Conservation (phyloP, 352 stramenopile genomes). For the Globisporangium megalacanthum region DNA sequence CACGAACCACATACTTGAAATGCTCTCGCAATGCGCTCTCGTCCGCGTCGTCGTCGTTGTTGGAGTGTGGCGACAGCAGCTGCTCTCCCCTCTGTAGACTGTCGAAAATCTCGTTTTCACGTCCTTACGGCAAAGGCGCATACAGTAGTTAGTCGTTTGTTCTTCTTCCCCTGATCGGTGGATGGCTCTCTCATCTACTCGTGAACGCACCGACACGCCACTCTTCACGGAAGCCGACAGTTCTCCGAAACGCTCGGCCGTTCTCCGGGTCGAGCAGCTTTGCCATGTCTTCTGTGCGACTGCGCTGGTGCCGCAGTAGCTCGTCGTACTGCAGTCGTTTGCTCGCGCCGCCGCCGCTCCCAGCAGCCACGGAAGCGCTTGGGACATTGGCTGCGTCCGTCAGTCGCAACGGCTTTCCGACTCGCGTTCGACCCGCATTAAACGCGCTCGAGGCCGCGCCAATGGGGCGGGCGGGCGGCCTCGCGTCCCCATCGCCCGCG, state of each 20-base stretch:
- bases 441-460: background rate
- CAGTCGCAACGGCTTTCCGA: background rate
- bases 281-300: conserved; percentile 25
- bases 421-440: background rate
- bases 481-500: too few relatives aligned
- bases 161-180: background rate
- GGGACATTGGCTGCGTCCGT: background rate
- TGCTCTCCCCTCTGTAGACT: conserved; percentile 9
- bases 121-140: background rate
- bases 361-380: too few relatives aligned
- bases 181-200: too few relatives aligned
- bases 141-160: background rate
- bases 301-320: conserved; percentile 26
- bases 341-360: background rate
- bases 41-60: conserved; percentile 4
- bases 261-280: conserved; percentile 9
- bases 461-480: background rate
- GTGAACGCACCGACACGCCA: conserved; percentile 27
- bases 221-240: conserved; percentile 28
- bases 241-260: conserved; percentile 6
- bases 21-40: conserved; percentile 13
- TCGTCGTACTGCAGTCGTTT: conserved; percentile 33
- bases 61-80: background rate
- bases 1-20: conserved; percentile 12
- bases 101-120: conserved; percentile 23